These are phyloP conservation scores for Kuraishia ogatae DNA, from an alignment of 805 yeast genomes.

Conservation along the genomic window DNA sequence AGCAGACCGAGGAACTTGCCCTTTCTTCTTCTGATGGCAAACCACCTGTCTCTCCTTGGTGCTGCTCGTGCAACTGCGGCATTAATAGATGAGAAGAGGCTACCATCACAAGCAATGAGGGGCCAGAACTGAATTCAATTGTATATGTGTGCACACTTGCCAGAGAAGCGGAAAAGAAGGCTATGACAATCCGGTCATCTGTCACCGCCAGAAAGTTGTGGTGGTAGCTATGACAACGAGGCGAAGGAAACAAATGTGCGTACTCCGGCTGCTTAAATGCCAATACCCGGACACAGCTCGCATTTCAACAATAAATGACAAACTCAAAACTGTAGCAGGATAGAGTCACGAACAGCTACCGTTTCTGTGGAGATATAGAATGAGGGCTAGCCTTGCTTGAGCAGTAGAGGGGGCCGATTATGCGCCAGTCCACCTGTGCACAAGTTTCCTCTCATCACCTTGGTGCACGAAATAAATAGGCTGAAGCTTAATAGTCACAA, in stretches of 20 bases:
- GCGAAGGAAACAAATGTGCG: background rate
- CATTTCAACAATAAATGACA: background rate
- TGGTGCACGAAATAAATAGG: background rate
- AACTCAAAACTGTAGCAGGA: background rate
- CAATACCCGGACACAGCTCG: background rate
- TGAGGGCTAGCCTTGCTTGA: background rate
- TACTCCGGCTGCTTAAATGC: background rate
- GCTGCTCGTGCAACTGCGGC: too few relatives aligned
- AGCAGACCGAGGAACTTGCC: too few relatives aligned
- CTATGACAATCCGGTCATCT: too few relatives aligned
- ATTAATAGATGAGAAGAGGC: too few relatives aligned
- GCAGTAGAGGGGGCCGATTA: background rate
- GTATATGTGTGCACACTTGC: too few relatives aligned
- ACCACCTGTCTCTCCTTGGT: too few relatives aligned
- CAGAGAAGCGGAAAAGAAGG: too few relatives aligned
- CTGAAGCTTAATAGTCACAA: background rate
- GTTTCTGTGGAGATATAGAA: too few relatives aligned
- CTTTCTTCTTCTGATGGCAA: too few relatives aligned
- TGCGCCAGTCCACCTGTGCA: background rate
- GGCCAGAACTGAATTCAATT: too few relatives aligned
- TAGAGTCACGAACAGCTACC: too few relatives aligned
- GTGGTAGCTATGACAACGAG: background rate
- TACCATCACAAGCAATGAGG: too few relatives aligned
- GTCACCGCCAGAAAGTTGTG: background rate
- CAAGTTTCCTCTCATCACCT: background rate